These are phyloP conservation scores for Trametes sanguinea DNA, from an alignment of 768 basidiomycete genomes.

Conservation along the genomic window DNA sequence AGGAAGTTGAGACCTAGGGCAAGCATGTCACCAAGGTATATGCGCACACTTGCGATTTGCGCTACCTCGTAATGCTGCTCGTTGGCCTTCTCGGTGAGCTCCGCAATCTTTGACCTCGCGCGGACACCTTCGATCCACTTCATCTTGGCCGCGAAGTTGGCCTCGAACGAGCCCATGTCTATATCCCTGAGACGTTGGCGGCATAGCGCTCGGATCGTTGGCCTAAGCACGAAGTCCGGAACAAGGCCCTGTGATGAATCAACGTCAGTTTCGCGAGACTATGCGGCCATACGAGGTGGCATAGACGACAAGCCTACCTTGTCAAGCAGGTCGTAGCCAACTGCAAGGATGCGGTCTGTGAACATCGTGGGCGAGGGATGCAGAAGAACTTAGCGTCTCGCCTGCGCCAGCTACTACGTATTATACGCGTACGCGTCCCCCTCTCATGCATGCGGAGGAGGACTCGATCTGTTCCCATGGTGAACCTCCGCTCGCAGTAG, in stretches of 20 bases:
- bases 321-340: conserved; percentile 42
- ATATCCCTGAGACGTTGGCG: conserved; percentile 61
- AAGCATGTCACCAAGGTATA: neutral
- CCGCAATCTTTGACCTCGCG: conserved; percentile 53
- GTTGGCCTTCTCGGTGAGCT: conserved; percentile 66
- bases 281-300: neutral
- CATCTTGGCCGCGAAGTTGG: conserved; percentile 68
- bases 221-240: conserved; percentile 58
- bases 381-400: neutral
- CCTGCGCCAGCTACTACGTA: neutral
- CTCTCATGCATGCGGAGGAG: neutral
- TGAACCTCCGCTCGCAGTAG: too few species aligned
- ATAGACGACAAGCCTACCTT: conserved; percentile 21
- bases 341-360: conserved; percentile 33
- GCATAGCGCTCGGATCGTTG: conserved; percentile 49
- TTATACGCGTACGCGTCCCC: neutral
- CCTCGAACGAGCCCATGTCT: conserved; percentile 57
- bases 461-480: conserved; percentile 2
- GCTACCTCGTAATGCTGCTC: conserved; percentile 75
- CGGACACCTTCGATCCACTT: conserved; percentile 61
- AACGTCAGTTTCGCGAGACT: neutral
- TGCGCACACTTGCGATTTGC: conserved; percentile 6
- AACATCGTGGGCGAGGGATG: conserved; percentile 17
- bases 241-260: conserved; percentile 46
- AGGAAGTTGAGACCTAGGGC: conserved; percentile 55